Evolutionary conservation across 441 rosid genomes (phyloP).

Genomic region (Biscutella laevigata): DNA sequence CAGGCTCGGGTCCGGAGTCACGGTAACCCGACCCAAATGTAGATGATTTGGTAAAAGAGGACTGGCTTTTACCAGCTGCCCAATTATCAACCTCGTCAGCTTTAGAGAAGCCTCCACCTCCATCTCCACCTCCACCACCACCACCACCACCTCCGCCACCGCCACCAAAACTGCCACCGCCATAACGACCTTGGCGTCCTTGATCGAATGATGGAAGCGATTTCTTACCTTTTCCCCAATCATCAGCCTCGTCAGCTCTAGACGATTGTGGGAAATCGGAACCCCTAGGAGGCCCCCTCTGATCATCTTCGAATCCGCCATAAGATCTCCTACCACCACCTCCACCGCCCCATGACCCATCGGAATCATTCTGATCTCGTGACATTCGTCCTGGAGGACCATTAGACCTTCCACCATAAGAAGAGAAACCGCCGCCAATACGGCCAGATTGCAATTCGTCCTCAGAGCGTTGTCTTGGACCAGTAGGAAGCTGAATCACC

Average conservation of each 20-base stretch:
- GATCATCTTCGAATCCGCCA: constrained; percentile 77
- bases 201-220: constrained; percentile 46
- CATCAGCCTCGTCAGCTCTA: constrained; percentile 75
- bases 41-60: constrained; percentile 48
- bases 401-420: constrained; percentile 38
- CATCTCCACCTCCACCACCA: constrained; percentile 41
- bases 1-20: constrained; percentile 49
- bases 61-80: constrained; percentile 49
- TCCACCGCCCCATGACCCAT: constrained; percentile 55
- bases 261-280: constrained; percentile 72
- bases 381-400: constrained; percentile 29
- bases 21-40: constrained; percentile 63
- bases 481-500: constrained; percentile 75
- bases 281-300: constrained; percentile 71
- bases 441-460: constrained; percentile 87
- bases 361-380: constrained; percentile 43
- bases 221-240: constrained; percentile 66
- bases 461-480: constrained; percentile 76
- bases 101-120: constrained; percentile 35
- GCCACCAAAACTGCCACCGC: constrained; percentile 24
- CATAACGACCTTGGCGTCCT: constrained; percentile 48
- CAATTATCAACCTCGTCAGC: constrained; percentile 47
- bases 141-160: constrained; percentile 25
- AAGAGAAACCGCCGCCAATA: constrained; percentile 73
- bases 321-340: constrained; percentile 52